Percentiles rank a stretch among this genome's conserved stretches.
These are phyloP conservation scores for Bruguiera parviflora DNA, from an alignment of 345 rosid genomes.

Conservation along the genomic window DNA sequence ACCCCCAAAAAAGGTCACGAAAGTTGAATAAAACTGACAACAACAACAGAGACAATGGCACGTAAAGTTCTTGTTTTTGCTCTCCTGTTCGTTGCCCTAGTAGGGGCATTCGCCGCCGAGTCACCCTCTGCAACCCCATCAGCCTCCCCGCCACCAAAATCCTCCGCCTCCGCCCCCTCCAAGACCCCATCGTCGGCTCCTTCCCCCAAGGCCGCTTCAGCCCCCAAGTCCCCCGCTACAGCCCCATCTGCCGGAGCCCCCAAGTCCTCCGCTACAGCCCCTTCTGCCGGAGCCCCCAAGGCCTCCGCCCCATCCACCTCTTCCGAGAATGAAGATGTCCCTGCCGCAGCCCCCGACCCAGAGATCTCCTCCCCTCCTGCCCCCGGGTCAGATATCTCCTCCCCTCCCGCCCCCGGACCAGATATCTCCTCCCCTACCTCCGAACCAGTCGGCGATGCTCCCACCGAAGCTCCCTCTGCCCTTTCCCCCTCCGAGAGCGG, in stretches of 20 bases:
- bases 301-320: background rate
- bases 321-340: background rate
- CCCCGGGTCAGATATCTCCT: slow-evolving; percentile 3
- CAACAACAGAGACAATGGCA: slow-evolving; percentile 18
- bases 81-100: slow-evolving; percentile 23
- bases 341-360: background rate
- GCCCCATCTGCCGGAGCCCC: slow-evolving; percentile 9
- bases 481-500: slow-evolving; percentile 8
- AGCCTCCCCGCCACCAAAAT: background rate
- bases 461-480: slow-evolving; percentile 8
- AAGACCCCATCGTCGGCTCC: background rate
- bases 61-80: slow-evolving; percentile 26
- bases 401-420: slow-evolving; percentile 17
- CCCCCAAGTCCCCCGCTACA: slow-evolving; percentile 3
- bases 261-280: slow-evolving; percentile 7
- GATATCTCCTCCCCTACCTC: slow-evolving; percentile 1
- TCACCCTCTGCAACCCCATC: slow-evolving; percentile 15
- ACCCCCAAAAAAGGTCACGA: background rate
- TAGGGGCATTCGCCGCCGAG: slow-evolving; percentile 24
- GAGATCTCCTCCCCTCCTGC: slow-evolving; percentile 23
- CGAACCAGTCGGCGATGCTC: slow-evolving; percentile 5
- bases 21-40: background rate
- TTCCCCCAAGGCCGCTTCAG: background rate
- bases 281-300: background rate
- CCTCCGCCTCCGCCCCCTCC: background rate